A percentile compares a stretch with the other conserved stretches of the same genome.
phyloP scores from a whole-genome alignment of 2,329 filamentous ascomycete species.

The Fusarium domesticum region DNA sequence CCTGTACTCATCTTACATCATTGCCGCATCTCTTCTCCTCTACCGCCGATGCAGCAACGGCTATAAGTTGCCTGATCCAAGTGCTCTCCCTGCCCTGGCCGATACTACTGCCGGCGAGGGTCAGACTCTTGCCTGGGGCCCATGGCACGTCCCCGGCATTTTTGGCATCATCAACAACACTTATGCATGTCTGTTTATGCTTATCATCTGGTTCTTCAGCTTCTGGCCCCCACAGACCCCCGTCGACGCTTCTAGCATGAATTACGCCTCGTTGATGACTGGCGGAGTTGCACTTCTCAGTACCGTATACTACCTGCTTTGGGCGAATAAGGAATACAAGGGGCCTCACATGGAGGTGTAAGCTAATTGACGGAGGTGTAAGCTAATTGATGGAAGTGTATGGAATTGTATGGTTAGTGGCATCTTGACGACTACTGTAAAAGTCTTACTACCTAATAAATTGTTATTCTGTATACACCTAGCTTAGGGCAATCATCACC shows the following conservation, averaged over 20 bases:
- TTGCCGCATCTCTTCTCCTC: constrained; percentile 21
- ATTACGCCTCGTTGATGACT: constrained; percentile 46
- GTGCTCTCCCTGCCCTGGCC: constrained; percentile 15
- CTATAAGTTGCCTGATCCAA: constrained; percentile 23
- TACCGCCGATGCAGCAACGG: constrained; percentile 23
- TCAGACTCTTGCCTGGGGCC: constrained; percentile 44
- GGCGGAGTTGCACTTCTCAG: constrained; percentile 40
- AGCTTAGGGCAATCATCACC: too few relatives aligned
- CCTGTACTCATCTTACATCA: constrained; percentile 22
- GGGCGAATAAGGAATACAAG: constrained; percentile 40
- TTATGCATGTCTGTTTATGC: constrained; percentile 50
- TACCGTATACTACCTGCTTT: constrained; percentile 43
- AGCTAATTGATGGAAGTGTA: too few relatives aligned
- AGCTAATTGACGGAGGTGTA: too few relatives aligned
- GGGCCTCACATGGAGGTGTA: constrained; percentile 38
- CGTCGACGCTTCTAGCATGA: constrained; percentile 36
- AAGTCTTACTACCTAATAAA: too few relatives aligned
- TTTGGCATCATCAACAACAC: constrained; percentile 52
- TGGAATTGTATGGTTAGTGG: too few relatives aligned
- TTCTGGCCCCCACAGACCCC: constrained; percentile 43
- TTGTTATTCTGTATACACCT: too few relatives aligned
- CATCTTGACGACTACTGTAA: too few relatives aligned
- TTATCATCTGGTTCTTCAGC: constrained; percentile 54
- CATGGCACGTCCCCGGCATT: constrained; percentile 50
- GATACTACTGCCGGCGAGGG: constrained; percentile 16